Evolutionary conservation across 139 green algal genomes (phyloP), one percentile per base, ranked within the genome.

Genomic region (Coelastrella sp.): DNA sequence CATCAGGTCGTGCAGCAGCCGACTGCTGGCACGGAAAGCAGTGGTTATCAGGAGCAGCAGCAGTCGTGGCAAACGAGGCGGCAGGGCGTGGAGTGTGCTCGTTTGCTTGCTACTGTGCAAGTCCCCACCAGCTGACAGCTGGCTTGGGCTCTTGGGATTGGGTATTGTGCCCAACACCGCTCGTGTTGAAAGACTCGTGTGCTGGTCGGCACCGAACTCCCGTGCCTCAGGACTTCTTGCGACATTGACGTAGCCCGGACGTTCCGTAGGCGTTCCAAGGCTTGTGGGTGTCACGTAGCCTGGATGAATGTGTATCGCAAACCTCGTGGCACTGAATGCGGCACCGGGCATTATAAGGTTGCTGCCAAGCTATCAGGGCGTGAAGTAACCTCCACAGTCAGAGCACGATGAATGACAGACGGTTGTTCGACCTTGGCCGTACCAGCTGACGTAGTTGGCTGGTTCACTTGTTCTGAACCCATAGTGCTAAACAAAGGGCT

Each of bases 31-130:
- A 77, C 6, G 19, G 71, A 22, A 22, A 16, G 6, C 71, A 32
- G 71, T 77, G 19, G 13, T 77, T 47, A 10, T n/a, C 17, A 59
- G 22, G 8, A 80, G 74, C 74, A 80, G 74, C 74, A 57, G 23
- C 23, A 58, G 19, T 56, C 82, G 3, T 87, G 82, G 82, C 32
- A 79, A 65, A 87, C 23, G 3, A 73, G 82, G 3, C 82, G 82
- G 5, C 8, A 58, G 54, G 82, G 82, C 0, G 64, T 64, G 5
- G 82, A 87, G 32, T 68, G 60, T 13, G 82, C 82, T 19, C 22
- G 82, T 22, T 56, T 87, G 82, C 68, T 88, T 32, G 83, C 68
- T 6, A 54, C 17, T 20, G 83, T 88, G 47, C 54, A 66, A 56
- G 66, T 88, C 17, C 83, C 66, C 5, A 16, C 8, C 3, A 59